phyloP scores from a whole-genome alignment of 805 yeast species.

The Clavispora asparagi region DNA sequence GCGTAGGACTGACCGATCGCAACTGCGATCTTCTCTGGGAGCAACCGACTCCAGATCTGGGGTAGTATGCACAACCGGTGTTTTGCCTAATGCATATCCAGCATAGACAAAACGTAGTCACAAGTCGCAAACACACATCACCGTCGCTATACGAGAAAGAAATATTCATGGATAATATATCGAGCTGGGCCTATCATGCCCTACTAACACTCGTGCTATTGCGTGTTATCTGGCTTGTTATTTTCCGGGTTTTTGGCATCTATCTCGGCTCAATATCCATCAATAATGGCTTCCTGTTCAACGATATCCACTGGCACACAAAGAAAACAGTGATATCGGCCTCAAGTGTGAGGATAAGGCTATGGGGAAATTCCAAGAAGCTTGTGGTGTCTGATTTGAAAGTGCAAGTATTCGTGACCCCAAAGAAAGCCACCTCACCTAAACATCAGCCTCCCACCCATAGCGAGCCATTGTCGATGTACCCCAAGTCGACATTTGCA shows the following conservation, averaged over 20 bases:
- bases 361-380: slow-evolving; percentile 36
- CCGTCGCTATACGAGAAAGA: neutral
- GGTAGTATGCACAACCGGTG: neutral
- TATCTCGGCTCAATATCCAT: slow-evolving; percentile 28
- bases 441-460: neutral
- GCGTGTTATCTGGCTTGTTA: slow-evolving; percentile 2
- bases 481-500: slow-evolving; percentile 1
- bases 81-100: neutral
- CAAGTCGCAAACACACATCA: neutral
- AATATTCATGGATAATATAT: neutral
- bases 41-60: neutral
- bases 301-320: slow-evolving; percentile 19
- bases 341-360: slow-evolving; percentile 23
- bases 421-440: neutral
- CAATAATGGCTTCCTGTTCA: slow-evolving; percentile 36
- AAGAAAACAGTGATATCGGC: slow-evolving; percentile 12
- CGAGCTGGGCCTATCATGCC: neutral
- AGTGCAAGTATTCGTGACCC: slow-evolving; percentile 1
- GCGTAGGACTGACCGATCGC: neutral
- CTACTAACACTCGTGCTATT: neutral
- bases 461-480: slow-evolving; percentile 6
- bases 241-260: slow-evolving; percentile 28
- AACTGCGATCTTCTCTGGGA: neutral
- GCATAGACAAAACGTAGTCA: neutral
- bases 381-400: slow-evolving; percentile 26